A percentile compares a stretch with the other conserved stretches of the same genome.
These are phyloP conservation scores for Paralagenidium karlingii DNA, from an alignment of 352 stramenopile species.

Conservation along the genomic window DNA sequence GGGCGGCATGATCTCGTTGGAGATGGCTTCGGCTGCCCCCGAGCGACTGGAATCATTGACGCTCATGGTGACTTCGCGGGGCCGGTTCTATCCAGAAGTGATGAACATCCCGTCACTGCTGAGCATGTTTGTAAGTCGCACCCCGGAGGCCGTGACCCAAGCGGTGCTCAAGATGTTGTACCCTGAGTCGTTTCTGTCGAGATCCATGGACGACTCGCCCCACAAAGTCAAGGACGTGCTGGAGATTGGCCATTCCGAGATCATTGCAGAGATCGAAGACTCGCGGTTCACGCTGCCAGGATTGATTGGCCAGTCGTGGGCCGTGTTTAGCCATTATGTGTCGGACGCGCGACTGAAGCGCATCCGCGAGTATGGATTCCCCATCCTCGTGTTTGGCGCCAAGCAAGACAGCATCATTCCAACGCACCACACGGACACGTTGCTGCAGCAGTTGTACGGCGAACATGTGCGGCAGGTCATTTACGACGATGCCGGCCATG, in stretches of 20 bases:
- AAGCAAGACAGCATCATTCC: slow-evolving; percentile 19
- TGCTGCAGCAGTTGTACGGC: slow-evolving; percentile 16
- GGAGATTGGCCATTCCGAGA: not conserved
- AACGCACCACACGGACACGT: slow-evolving; percentile 9
- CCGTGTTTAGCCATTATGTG: slow-evolving; percentile 14
- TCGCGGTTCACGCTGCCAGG: slow-evolving; percentile 3
- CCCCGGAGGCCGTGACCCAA: slow-evolving; percentile 21
- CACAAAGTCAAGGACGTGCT: slow-evolving; percentile 25
- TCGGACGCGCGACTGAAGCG: slow-evolving; percentile 18
- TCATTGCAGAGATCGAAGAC: slow-evolving; percentile 9
- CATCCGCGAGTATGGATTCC: slow-evolving; percentile 23
- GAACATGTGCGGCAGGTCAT: slow-evolving; percentile 24
- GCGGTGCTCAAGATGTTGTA: slow-evolving; percentile 41
- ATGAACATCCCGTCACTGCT: slow-evolving; percentile 12
- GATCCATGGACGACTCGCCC: slow-evolving; percentile 14
- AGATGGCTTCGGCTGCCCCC: slow-evolving; percentile 25
- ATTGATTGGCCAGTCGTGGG: slow-evolving; percentile 14
- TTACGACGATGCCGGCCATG: slow-evolving; percentile 27
- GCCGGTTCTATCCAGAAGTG: slow-evolving; percentile 20
- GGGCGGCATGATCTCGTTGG: slow-evolving; percentile 60
- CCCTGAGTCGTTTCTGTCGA: slow-evolving; percentile 20
- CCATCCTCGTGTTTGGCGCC: slow-evolving; percentile 28
- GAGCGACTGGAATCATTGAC: slow-evolving; percentile 43
- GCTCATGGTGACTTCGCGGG: slow-evolving; percentile 44
- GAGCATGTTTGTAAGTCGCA: slow-evolving; percentile 22